These are phyloP conservation scores for Fusarium nygamai DNA, from an alignment of 2,329 filamentous ascomycete species.

Conservation along the genomic window DNA sequence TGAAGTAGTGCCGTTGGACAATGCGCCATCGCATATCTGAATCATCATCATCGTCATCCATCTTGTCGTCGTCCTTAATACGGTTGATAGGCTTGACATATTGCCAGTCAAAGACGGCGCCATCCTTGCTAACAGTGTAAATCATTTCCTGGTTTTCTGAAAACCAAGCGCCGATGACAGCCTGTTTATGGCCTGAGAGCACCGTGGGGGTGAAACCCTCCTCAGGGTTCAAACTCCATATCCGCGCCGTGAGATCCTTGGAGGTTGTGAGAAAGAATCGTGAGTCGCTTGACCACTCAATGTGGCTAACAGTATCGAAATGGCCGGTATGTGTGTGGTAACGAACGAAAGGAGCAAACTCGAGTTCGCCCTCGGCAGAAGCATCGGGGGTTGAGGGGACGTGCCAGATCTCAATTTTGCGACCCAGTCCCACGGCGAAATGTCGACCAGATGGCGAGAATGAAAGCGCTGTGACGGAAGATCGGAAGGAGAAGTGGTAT, in stretches of 20 bases:
- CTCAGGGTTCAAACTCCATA: constrained; percentile 93
- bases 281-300: constrained; percentile 97
- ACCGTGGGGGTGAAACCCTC: constrained; percentile 91
- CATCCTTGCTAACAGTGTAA: constrained; percentile 96
- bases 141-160: constrained; percentile 94
- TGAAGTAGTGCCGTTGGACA: constrained; percentile 90
- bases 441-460: constrained; percentile 92
- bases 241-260: constrained; percentile 89
- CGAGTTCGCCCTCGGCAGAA: constrained; percentile 81
- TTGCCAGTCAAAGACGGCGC: constrained; percentile 94
- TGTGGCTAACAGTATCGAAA: constrained; percentile 84
- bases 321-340: constrained; percentile 89
- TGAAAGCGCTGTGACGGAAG: constrained; percentile 81
- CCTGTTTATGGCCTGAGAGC: constrained; percentile 89
- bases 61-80: constrained; percentile 67
- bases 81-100: constrained; percentile 72
- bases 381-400: constrained; percentile 90
- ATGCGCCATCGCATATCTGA: constrained; percentile 88
- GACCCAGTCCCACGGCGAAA: constrained; percentile 88
- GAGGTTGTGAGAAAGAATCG: constrained; percentile 93
- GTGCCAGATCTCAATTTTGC: constrained; percentile 94
- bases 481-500: constrained; percentile 95
- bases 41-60: constrained; percentile 67
- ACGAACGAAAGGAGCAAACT: constrained; percentile 93
- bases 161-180: constrained; percentile 95